Evolutionary conservation across 257 asterid genomes (phyloP).

Genomic region (Solanum ossicruentum): DNA sequence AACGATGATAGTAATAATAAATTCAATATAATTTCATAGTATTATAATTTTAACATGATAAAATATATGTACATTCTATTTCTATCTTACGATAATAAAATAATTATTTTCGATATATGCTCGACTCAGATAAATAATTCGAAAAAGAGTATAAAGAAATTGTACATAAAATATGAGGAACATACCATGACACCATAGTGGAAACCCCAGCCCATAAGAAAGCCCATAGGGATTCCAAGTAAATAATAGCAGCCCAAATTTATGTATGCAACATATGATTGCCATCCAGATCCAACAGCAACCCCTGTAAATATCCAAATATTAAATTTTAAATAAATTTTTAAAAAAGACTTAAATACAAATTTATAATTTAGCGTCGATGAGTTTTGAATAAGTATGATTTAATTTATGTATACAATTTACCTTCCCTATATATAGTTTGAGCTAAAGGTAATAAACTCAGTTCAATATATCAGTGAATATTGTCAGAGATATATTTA

Average conservation of each 20-base stretch:
- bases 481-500: rapidly evolving
- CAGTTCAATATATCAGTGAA: not conserved
- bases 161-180: not conserved
- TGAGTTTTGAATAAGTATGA: not conserved
- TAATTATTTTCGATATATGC: not conserved
- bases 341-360: not conserved
- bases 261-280: constrained; percentile 36
- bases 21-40: not conserved
- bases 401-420: not conserved
- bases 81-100: not conserved
- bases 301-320: constrained; percentile 17
- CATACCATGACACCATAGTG: constrained; percentile 43
- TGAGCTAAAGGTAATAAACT: not conserved
- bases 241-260: constrained; percentile 35
- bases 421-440: not conserved
- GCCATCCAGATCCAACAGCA: constrained; percentile 60
- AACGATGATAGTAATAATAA: not conserved
- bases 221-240: constrained; percentile 39
- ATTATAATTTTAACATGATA: too few species aligned
- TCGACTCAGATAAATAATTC: not conserved
- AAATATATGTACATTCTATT: not conserved
- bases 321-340: not conserved
- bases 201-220: constrained; percentile 25
- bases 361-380: not conserved
- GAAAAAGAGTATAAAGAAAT: not conserved